Evolutionary conservation across 2,329 filamentous ascomycete species (phyloP), one percentile per base, ranked within the genome.

Genomic region (Seiridium unicorne): DNA sequence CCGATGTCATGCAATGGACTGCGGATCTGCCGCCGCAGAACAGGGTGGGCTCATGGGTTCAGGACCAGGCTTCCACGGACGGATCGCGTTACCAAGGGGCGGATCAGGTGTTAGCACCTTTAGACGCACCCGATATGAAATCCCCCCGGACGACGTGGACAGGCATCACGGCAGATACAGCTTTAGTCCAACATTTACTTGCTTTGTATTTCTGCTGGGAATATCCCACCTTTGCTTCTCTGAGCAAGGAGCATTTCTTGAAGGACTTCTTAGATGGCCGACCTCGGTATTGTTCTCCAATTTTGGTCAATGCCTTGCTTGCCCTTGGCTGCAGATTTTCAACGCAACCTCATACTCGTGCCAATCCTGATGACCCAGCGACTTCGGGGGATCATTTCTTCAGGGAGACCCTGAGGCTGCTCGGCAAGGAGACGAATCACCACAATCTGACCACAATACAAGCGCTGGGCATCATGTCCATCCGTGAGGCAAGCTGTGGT

Each of bases 331-430:
- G 89, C 66, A 84, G 88, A 55, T 89, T 90, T 65, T 91, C 89
- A 1, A 85, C 83, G 56, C 84, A 87, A 42, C 83, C 84, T 18
- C 82, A 81, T 67, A 89, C 87, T 9, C 83, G 88, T 44, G 83
- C 81, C n/a, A 81, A 88, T 60, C 82, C 85, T 0, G 76, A 79
- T 64, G 83, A 90, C 66, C 81, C 87, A 3, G 82, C 83, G 60
- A 86, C 87, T 0, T 87, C 89, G 1, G 89, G 90, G 4, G 87
- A 92, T 63, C 85, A 90, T 69, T 93, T 92, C 73, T 92, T 91
- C 72, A 84, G 85, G 57, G 89, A 93, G 70, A 83, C 86, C 6
- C 80, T 84, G 62, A 79, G 86, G 8, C 76, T 92, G 0, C 79
- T 91, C 36, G 77, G 83, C 59, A 76, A 83, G 58, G 82, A 87